These are phyloP conservation scores for Saccharomyces hybrid DNA, from an alignment of 1,139 yeast genomes.

Conservation along the genomic window DNA sequence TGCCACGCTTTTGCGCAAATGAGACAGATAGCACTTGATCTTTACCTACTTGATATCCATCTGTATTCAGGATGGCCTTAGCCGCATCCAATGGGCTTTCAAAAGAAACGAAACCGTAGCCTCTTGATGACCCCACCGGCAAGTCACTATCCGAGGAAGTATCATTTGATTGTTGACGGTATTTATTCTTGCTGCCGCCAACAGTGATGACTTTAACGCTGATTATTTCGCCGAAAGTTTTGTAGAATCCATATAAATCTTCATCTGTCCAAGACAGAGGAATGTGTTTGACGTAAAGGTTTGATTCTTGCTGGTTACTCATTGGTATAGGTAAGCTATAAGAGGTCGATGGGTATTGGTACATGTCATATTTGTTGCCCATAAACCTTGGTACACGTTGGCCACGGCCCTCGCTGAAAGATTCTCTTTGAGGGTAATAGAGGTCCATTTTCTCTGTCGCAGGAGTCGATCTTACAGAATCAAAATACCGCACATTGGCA, in stretches of 20 bases:
- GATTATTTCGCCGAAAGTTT: slow-evolving; percentile 39
- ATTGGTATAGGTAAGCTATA: slow-evolving; percentile 27
- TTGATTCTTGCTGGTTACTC: slow-evolving; percentile 31
- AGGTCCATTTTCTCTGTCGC: background rate
- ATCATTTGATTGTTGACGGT: slow-evolving; percentile 1
- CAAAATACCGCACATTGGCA: background rate
- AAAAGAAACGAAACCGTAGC: slow-evolving; percentile 48
- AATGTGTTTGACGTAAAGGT: slow-evolving; percentile 30
- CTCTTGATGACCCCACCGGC: slow-evolving; percentile 34
- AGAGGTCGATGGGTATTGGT: slow-evolving; percentile 8
- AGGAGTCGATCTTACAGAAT: background rate
- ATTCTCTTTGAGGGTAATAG: slow-evolving; percentile 2
- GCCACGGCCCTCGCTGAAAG: slow-evolving; percentile 5
- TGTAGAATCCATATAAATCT: slow-evolving; percentile 25
- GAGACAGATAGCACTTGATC: slow-evolving; percentile 26
- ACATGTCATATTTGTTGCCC: slow-evolving; percentile 6
- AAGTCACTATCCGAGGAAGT: slow-evolving; percentile 7
- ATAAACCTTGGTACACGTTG: slow-evolving; percentile 4
- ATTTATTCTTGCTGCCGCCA: slow-evolving; percentile 30
- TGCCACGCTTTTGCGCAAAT: slow-evolving; percentile 26
- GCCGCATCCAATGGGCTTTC: slow-evolving; percentile 42
- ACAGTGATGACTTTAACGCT: slow-evolving; percentile 43
- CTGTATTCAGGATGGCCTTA: slow-evolving; percentile 39
- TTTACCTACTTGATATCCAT: slow-evolving; percentile 28
- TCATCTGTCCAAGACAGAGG: slow-evolving; percentile 30